A percentile compares a stretch with the other conserved stretches of the same genome.
These are phyloP conservation scores for Fusarium kyushuense DNA, from an alignment of 2,329 filamentous ascomycete genomes.

Conservation along the genomic window DNA sequence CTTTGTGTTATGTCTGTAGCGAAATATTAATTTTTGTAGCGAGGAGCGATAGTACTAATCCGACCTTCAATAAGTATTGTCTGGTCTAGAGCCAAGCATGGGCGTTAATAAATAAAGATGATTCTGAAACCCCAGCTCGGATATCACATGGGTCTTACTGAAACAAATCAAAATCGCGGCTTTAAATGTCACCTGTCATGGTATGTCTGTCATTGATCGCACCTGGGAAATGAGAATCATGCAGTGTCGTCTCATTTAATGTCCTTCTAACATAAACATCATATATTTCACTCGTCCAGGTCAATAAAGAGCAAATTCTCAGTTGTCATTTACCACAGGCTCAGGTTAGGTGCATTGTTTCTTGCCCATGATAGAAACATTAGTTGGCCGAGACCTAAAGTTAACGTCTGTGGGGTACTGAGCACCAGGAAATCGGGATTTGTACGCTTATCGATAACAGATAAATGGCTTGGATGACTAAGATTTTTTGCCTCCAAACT, in stretches of 20 bases:
- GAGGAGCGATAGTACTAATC: not conserved
- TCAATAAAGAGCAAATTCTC: not conserved
- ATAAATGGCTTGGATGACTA: slow-evolving; percentile 33
- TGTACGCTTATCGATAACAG: slow-evolving; percentile 43
- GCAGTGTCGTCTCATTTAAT: not conserved
- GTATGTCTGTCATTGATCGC: not conserved
- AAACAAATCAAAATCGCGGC: slow-evolving; percentile 3
- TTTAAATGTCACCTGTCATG: not conserved
- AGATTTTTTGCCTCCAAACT: slow-evolving; percentile 33
- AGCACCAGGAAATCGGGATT: not conserved
- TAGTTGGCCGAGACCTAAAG: not conserved
- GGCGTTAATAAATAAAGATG: slow-evolving; percentile 5
- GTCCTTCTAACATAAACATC: not conserved
- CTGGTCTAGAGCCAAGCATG: not conserved
- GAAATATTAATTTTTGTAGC: not conserved
- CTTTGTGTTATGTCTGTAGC: slow-evolving; percentile 9
- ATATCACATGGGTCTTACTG: not conserved
- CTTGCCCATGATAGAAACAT: not conserved
- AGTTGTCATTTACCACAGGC: not conserved
- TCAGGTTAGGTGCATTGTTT: slow-evolving; percentile 3
- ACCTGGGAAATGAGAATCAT: not conserved
- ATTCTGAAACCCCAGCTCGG: slow-evolving; percentile 1
- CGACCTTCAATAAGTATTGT: not conserved
- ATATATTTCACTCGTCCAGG: not conserved
- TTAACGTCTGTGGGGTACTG: slow-evolving; percentile 4